Base-by-base conservation (phyloP, 2,329 filamentous ascomycete species). In the Ophiobolus disseminans region DNA sequence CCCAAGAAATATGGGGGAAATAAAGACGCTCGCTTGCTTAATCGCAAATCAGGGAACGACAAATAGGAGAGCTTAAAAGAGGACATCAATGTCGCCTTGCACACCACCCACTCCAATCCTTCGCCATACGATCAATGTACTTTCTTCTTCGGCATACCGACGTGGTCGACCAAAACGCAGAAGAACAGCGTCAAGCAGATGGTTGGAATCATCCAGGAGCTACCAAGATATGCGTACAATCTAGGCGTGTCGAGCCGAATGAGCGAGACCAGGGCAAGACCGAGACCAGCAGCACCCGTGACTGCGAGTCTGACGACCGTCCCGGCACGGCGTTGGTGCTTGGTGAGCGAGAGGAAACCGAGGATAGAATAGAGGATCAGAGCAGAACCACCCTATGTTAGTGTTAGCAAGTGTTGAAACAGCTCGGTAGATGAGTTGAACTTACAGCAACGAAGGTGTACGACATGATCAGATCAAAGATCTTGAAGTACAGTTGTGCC, bases 191-290 rank as follows among this genome's bases (percentile, higher is more conserved):
- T 50, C 10, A 70, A 38, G 16, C 59, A 63, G 13, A 68, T 53
- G 1, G 64, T 68, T 16, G 68, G 67, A 21, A 72, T 56, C 48
- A 71, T 61, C 66, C 67, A 70, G 11, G 62, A 45, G 38, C 59
- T 63, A 8, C 38, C 36, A 30, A 65, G 31, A 36, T 60, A 70
- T 9, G 57, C 57, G 6, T 30, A 53, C 40, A 57, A n/a, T n/a
- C n/a, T 37, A 2, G 32, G 20, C 6, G 39, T 35, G 2, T 40
- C 40, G 35, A 55, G 58, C 5, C 52, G 51, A n/a, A 69, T 37
- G 17, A 62, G 30, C 3, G 56, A 49, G 16, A 72, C 38, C 1
- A 72, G 46, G 19, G 54, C 58, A n/a, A 71, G 39, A 2, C 48
- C 62, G 6, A 66, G 8, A 11, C 69, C 68, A 9, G 50, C 38